Evolutionary conservation across 208 protist genomes (phyloP), one percentile per base, ranked within the genome.

Genomic region (Trypanosoma vivax): DNA sequence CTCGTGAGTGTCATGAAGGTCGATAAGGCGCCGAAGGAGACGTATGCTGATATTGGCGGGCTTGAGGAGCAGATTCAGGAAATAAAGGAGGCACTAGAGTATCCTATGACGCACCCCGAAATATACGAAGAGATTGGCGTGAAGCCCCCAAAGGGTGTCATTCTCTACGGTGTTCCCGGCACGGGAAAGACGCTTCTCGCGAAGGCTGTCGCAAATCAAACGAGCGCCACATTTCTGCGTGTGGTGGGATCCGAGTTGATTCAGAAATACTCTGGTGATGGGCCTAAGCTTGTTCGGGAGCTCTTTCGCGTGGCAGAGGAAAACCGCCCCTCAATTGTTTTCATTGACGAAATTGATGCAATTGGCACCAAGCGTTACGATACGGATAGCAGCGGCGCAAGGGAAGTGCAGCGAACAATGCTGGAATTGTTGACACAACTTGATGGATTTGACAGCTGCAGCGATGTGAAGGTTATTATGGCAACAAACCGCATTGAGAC

Each of bases 321-420:
- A 64, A 88, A 95, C 61, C 86, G 97, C 9, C 98, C 99, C 3
- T 92, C 97, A 23, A 99, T 99, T 70, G 97, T 99, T 38, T 99
- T 99, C 83, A 99, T 99, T 70, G 99, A 99, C 75, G 99, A 99
- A 70, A 99, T 99, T 59, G 99, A 99, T 79, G 99, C 99, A 10
- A 97, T 99, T 46, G 99, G 99, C 37, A 99, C 96, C 24, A 99
- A 99, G 79, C 76, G 96, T 34, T 99, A 99, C 79, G 97, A 99
- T 59, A 88, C 96, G 13, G 95, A 94, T 28, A 97, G 86, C 46
- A 97, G 96, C 62, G 98, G 98, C 18, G 98, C 98, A 51, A 88
- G 97, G 50, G 99, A 99, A 83, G 99, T 99, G 70, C 98, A 99
- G 85, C 88, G 99, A 39, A 99, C 99, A 0, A 99, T 99, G 98